Evolutionary conservation across 805 yeast species (phyloP), one percentile per base, ranked within the genome.

Genomic region (Metschnikowia chrysomelidarum): DNA sequence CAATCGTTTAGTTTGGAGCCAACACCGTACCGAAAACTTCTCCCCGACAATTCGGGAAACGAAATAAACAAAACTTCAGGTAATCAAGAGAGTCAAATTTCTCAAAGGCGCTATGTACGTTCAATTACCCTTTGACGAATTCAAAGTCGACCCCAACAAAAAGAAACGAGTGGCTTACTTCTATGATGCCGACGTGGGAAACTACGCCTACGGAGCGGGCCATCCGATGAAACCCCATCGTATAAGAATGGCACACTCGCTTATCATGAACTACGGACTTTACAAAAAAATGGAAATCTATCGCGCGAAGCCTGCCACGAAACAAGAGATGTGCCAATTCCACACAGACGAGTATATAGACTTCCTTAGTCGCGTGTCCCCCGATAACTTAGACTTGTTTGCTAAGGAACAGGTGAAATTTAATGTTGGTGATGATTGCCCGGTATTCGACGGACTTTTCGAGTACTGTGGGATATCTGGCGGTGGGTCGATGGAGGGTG

Each of bases 191-290:
- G 98, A 91, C 59, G 96, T 93, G 30, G 98, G 98, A 22, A 93
- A 93, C 66, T 91, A 91, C 63, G 95, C 97, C 28, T 93, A 93
- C 58, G 98, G 98, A 38, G 93, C 96, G 4, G 96, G 96, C 19
- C 98, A 93, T 62, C 97, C 97, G 25, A 93, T 93, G 98, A 93
- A 93, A 59, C 98, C 98, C 16, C 97, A 91, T 61, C 80, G 98
- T 57, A 88, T 93, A 67, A 83, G 98, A 78, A 89, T 93, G 95
- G 95, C 98, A 6, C 98, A 93, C 61, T 87, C 95, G 26, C 72
- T 93, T 53, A 86, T 93, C 47, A 91, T 93, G 95, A 89, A 91
- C 64, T 93, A 93, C 60, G 98, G 97, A 1, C 73, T 93, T 34
- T 89, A 93, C 68, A 87, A 89, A 62, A 85, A 91, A 64, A 91